Evolutionary conservation across 1,139 yeast genomes (phyloP), one percentile per base, ranked within the genome.

Genomic region (Hyphopichia burtonii): DNA sequence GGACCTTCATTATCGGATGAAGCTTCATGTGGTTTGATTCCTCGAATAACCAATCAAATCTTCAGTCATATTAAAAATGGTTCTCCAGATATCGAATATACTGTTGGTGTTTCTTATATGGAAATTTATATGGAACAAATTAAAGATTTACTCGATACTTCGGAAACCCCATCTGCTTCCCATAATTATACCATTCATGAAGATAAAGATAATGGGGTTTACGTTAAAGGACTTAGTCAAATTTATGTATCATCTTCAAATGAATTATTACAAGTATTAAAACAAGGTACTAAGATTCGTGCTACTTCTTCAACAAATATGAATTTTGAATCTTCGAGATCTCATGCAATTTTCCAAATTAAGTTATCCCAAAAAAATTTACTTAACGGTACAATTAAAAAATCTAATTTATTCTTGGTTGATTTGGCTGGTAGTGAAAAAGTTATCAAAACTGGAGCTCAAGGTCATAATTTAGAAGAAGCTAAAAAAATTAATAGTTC

Each of bases 341-440:
- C 96, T 0, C 96, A 89, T 61, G 82, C 94, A 1, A 86, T 90
- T 36, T 80, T 89, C 51, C 84, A 83, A 47, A 71, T 90, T 12
- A 77, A 76, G 41, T 67, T 89, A 15, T 67, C 77, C 15, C 93
- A 86, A 55, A 82, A 77, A 52, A 74, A 75, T 48, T 51, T 74
- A n/a, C 63, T 61, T 11, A 73, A 78, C 20, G 88, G 85, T 2
- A 69, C 78, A 11, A 70, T 77, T 34, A 86, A 83, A 55, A 72
- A 77, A 36, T 83, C 90, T n/a, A 81, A 74, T 47, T 69, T 90
- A 43, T 86, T 83, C 54, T 65, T 90, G 40, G 94, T 89, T 10
- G 97, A 90, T 65, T 71, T 90, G 48, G 96, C 96, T 0, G 96
- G 96, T 3, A 83, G 93, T 34, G 96, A 90, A 61, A 87, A 86